Base-by-base conservation (phyloP, 1,284 basidiomycete genomes). In the Rhodofomes roseus region DNA sequence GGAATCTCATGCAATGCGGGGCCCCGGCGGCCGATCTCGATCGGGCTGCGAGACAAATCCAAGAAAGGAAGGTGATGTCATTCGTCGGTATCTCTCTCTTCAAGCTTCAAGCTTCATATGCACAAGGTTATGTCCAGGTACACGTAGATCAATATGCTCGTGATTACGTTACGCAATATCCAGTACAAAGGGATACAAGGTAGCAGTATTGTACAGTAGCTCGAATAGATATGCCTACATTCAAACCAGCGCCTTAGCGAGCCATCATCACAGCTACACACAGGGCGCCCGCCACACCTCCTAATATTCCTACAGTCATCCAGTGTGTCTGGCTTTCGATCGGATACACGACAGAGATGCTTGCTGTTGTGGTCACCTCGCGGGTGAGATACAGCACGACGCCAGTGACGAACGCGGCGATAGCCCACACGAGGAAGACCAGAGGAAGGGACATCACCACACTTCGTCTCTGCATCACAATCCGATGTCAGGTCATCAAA, bases 381-480 rank as follows among this genome's bases (percentile, higher is more conserved):
- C 36, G 29, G 20, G 34, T 52, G 23, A 25, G 83, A 68, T 89
- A 91, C 27, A 90, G 65, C 0, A 85, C 79, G 44, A 91, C 76
- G 0, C 81, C 89, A 0, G 81, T 77, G 52, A 89, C 72, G 72
- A 92, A 87, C 0, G 81, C 86, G 2, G 84, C 77, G 57, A 90
- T 78, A 0, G 86, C 81, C 70, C 89, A 91, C 0, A 82, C 81
- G 40, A 91, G 74, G 66, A 90, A 85, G 20, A 90, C 86, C 12
- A 89, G 75, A 0, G 90, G 89, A n/a, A 91, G 79, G 0, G 89
- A 88, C 61, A 88, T 76, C 37, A 89, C 71, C 34, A 90, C 73
- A 58, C 83, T 84, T 37, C 84, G 78, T 57, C 80, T 79, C 88
- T 90, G 66, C 29, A 56, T 7, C 36, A 54, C 57, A 41, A 40